Evolutionary conservation across 208 protist species (phyloP), one percentile per base, ranked within the genome.

Genomic region (Acanthamoeba sp.): DNA sequence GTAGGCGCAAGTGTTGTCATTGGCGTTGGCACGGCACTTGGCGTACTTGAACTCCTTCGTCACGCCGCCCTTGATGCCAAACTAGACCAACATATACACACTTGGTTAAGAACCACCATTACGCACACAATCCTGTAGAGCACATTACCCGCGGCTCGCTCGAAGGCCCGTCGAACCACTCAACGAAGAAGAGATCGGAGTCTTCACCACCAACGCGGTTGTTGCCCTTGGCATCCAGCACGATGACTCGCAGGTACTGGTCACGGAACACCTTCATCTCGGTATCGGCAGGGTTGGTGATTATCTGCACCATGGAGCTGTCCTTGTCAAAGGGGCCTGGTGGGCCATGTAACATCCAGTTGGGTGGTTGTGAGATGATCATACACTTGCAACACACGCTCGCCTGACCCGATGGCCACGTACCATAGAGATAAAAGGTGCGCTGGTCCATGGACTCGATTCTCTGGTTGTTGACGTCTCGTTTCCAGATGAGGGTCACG

Each of bases 1-100:
- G 87, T 92, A 92, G 87, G 55, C 87, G 38, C 87, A 92, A 1
- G 87, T 42, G 34, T n/a, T 22, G 62, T 92, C 57, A 5, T 55
- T 32, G 38, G 87, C 10, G 2, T 73, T 40, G 34, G 6, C 0
- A 1, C 62, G 62, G 6, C 87, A 92, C 38, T 69, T 6, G 32
- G 7, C 24, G 62, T 92, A 69, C 55, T 4, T 10, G 87, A 92
- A 92, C 0, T 1, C 36, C 55, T 78, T 92, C 66, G 34, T 92
- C 62, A 48, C 50, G 24, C 87, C 87, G 0, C 71, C 71, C 32
- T 34, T n/a, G 38, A 80, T 80, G 32, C 71, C 71, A n/a, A 80
- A 80, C 71, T 80, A 55, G 6, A 48, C 45, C 45, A 48, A 48
- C 45, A 48, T 3, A 48, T 10, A 48, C 45, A 48, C 45, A 48